Percentiles rank a stretch among this genome's conserved stretches.
Evolutionary conservation across 1,284 basidiomycete species (phyloP).

Genomic region (Apiotrichum porosum): DNA sequence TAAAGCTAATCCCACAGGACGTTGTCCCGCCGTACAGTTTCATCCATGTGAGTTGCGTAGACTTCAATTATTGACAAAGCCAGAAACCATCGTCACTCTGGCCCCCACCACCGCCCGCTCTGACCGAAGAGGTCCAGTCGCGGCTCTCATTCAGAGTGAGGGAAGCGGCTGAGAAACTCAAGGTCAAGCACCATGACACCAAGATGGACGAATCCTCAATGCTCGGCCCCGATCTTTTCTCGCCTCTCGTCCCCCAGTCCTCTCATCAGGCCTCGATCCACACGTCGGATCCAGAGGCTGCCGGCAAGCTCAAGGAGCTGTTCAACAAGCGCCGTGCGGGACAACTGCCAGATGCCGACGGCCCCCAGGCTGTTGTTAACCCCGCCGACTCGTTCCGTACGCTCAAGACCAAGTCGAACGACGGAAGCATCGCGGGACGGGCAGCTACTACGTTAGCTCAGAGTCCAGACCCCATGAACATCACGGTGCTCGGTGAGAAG

Average conservation of each 20-base stretch:
- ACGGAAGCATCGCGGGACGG: neutral
- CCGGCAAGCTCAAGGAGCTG: neutral
- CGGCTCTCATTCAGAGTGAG: too few species aligned
- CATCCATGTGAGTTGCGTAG: constrained; percentile 43
- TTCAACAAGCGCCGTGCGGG: neutral
- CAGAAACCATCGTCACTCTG: constrained; percentile 84
- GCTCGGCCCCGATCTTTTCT: neutral
- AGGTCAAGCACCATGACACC: constrained; percentile 59
- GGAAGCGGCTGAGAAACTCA: too few species aligned
- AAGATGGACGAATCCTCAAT: neutral
- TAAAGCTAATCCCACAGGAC: constrained; percentile 53
- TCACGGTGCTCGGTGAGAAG: constrained; percentile 24
- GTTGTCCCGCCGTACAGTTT: constrained; percentile 58
- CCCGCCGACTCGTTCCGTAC: constrained; percentile 24
- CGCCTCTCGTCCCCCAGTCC: neutral
- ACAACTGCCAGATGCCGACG: neutral
- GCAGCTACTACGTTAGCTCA: constrained; percentile 28
- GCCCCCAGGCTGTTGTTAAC: constrained; percentile 30
- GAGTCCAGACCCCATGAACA: constrained; percentile 26
- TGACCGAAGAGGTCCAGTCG: constrained; percentile 61
- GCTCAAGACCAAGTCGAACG: neutral
- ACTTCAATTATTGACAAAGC: too few species aligned
- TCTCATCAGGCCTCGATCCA: constrained; percentile 1
- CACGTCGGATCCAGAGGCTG: constrained; percentile 4
- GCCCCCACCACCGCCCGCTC: constrained; percentile 78